phyloP scores from a whole-genome alignment of 202 grass and related monocot species.

The Carex sylvatica region DNA sequence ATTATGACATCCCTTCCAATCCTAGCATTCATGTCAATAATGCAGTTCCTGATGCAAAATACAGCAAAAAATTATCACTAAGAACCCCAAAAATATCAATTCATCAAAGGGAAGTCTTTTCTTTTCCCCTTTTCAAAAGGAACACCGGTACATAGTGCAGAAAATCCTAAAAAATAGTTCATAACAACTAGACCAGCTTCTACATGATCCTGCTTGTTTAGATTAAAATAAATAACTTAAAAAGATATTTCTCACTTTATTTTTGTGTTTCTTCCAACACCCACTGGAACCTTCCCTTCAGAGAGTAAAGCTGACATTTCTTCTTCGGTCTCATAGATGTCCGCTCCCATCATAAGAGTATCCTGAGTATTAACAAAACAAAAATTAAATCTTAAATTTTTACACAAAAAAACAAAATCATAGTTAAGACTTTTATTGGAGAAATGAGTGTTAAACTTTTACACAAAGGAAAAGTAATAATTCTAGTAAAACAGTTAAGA shows the following conservation, averaged over 20 bases:
- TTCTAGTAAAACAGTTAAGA: neutral
- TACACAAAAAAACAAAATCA: neutral
- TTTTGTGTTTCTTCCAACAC: slow-evolving; percentile 62
- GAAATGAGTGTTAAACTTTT: neutral
- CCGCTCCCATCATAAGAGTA: slow-evolving; percentile 75
- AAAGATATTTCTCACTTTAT: slow-evolving; percentile 42
- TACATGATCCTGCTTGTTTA: too few species aligned
- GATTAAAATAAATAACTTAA: neutral
- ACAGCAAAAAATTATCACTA: slow-evolving; percentile 4
- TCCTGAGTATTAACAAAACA: slow-evolving; percentile 30
- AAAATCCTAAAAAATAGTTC: too few species aligned
- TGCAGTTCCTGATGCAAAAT: slow-evolving; percentile 51
- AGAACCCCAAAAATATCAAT: slow-evolving; percentile 14
- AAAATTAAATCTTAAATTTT: neutral
- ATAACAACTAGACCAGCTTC: too few species aligned
- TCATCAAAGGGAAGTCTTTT: neutral
- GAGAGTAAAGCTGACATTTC: slow-evolving; percentile 41
- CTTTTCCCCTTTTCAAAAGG: neutral
- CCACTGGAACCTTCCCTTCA: slow-evolving; percentile 57
- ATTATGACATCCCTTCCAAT: slow-evolving; percentile 53
- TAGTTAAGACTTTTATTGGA: neutral
- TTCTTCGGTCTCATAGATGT: slow-evolving; percentile 59
- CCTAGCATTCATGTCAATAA: slow-evolving; percentile 74
- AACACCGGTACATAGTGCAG: neutral
- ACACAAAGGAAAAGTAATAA: neutral